These are phyloP conservation scores for Trichoderma brevicompactum DNA, from an alignment of 2,329 filamentous ascomycete genomes.

Conservation along the genomic window DNA sequence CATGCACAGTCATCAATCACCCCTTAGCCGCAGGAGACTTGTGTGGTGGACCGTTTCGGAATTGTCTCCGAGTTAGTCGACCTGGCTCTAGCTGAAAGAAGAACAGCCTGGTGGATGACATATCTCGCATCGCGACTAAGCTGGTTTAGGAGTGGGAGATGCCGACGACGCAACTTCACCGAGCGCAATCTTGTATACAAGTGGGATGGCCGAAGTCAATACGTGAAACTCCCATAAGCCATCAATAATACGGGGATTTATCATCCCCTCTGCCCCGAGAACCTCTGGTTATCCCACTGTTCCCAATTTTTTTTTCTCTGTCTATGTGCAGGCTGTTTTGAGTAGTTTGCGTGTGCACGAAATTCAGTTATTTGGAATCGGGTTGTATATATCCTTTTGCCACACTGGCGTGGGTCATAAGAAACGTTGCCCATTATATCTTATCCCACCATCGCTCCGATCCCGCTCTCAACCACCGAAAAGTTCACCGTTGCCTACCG, in stretches of 20 bases:
- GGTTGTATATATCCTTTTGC: background rate
- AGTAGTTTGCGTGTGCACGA: background rate
- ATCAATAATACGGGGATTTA: slow-evolving; percentile 11
- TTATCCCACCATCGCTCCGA: slow-evolving; percentile 23
- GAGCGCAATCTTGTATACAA: background rate
- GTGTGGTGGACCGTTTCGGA: background rate
- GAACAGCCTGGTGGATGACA: background rate
- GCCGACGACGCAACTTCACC: slow-evolving; percentile 13
- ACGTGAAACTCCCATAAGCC: slow-evolving; percentile 10
- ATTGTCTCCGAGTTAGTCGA: background rate
- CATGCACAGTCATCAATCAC: background rate
- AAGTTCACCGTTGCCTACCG: background rate
- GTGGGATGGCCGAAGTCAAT: slow-evolving; percentile 24
- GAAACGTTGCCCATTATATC: background rate
- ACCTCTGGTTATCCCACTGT: background rate
- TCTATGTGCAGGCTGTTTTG: background rate
- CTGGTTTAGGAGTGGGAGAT: slow-evolving; percentile 22
- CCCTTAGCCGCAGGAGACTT: too few relatives aligned
- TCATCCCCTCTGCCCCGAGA: slow-evolving; percentile 22
- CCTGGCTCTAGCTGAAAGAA: background rate
- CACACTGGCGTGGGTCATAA: too few relatives aligned
- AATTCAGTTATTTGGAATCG: background rate
- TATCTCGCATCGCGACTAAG: background rate
- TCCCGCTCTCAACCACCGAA: slow-evolving; percentile 4
- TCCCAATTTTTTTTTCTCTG: background rate